Evolutionary conservation across 164 flowering plant genomes (phyloP), one percentile per base, ranked within the genome.

Genomic region (Stephania yunnanensis): DNA sequence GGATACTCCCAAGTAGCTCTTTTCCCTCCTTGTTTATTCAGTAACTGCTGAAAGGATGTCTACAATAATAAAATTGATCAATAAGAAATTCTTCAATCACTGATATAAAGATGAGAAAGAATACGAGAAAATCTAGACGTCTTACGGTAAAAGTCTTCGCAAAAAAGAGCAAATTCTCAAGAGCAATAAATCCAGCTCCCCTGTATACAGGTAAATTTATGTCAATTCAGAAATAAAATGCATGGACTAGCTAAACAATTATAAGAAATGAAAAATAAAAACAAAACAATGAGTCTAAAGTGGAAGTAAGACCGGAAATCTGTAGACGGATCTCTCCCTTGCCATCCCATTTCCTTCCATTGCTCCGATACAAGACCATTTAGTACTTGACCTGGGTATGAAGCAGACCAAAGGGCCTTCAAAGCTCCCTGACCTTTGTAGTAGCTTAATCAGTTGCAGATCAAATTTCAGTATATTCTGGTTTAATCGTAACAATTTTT

Each of bases 291-390:
- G 42, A 48, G 69, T 61, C 30, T 10, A 19, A 48, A 61, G 46
- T 46, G 20, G 46, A n/a, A 55, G n/a, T 67, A 46, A 29, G 77
- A 92, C 98, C 98, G 91, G 85, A 94, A 94, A 81, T 94, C 97
- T 17, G 98, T 92, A 11, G 98, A 92, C 71, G 98, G 98, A 81
- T 94, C 98, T 80, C 81, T 89, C 71, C 98, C 98, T 78, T 94
- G 98, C 98, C 98, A 92, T 48, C 98, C 98, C 98, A 94, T 94
- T 80, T 90, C 89, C 82, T 94, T 94, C 97, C 97, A 94, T 74
- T 94, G 97, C 31, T 90, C 94, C 31, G 98, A 91, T 78, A 92
- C 76, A 77, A 94, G 81, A 71, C 89, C 89, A 46, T 85, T 85
- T 67, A 94, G 93, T 84, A 90, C 86, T 80, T 84, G 81, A 31